Evolutionary conservation across 495 filamentous ascomycete species (phyloP), one percentile per base, ranked within the genome.

Genomic region (Penicillium canescens): DNA sequence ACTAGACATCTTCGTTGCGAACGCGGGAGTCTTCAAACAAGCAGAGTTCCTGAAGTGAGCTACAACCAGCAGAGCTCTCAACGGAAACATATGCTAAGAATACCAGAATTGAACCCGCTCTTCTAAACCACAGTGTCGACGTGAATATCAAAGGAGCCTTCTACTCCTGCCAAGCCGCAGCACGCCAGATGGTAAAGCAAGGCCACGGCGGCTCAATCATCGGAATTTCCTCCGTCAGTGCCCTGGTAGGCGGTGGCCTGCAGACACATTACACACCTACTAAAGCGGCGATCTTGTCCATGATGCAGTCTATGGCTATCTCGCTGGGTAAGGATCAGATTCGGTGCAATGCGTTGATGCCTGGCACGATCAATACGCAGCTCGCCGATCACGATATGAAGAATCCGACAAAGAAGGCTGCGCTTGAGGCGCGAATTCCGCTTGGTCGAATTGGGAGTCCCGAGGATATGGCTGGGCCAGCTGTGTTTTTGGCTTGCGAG

Each of bases 21-120:
- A 94, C 72, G 90, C 90, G 2, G 90, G 90, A 2, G 77, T 93
- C n/a, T 94, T 88, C 73, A 76, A 87, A 59, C 92, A 91, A 65
- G 83, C 84, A 23, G 83, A 89, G 36, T 88, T 94, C 58, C 74
- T 94, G 11, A 77, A 83, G 75, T 80, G 60, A 57, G 76, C 75
- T 42, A 10, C 46, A 35, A 2, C 24, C 12, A 18, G 14, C 2
- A 10, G 20, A 23, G 4, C 18, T 24, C 3, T 14, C 2, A 28
- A 20, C 18, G 6, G n/a, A 34, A 13, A 42, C 42, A 20, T n/a
- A 31, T 40, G 24, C 48, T 55, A 20, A 63, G 18, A 24, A 37
- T 31, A 21, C 20, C 37, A 68, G 66, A 35, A 63, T 76, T 40
- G 64, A 72, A 13, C 72, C 73, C 1, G 57, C 69, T 12, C 63